Evolutionary conservation across 371 early-diverging fungal genomes (phyloP), one percentile per base, ranked within the genome.

Genomic region (Lichtheimia ornata): DNA sequence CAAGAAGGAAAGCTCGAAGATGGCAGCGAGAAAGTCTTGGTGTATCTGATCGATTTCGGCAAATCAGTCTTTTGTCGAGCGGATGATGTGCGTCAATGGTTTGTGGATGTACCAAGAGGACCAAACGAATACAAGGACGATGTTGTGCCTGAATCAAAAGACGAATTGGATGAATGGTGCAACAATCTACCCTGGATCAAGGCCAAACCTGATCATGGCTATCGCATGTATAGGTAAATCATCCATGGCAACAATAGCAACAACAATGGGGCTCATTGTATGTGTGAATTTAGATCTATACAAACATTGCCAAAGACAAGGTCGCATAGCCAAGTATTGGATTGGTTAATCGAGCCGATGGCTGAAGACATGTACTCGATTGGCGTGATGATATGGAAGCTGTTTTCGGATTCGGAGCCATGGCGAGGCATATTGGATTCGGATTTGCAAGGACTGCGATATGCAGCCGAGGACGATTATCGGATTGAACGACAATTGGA

Each of bases 391-490:
- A 84, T 85, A 5, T 88, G 88, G 88, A 80, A 84, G 55, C 79
- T 81, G 11, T 86, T 86, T 64, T 77, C 87, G 2, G 87, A 85
- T 42, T 85, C 84, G 6, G 85, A 85, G 25, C 88, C 88, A 11
- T 88, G 88, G 88, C 73, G 78, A 41, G 88, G 88, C 0, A 81
- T 86, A 43, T 70, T 88, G 20, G 88, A 88, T 54, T 82, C 85
- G 4, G 87, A 88, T 64, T 58, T 88, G 40, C 84, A 83, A 66
- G 83, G 79, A n/a, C 65, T 88, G 13, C 74, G 88, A 3, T 82
- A 82, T 55, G 72, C 83, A 24, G 86, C 85, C 11, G 72, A 81
- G 54, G 85, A 79, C 47, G 84, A 84, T 56, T 73, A 73, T 13
- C 82, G 85, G 47, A 86, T 88, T 20, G 72, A 73, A 51, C 73